These are phyloP conservation scores for Cytospora chrysosperma DNA, from an alignment of 2,329 filamentous ascomycete genomes.

Conservation along the genomic window DNA sequence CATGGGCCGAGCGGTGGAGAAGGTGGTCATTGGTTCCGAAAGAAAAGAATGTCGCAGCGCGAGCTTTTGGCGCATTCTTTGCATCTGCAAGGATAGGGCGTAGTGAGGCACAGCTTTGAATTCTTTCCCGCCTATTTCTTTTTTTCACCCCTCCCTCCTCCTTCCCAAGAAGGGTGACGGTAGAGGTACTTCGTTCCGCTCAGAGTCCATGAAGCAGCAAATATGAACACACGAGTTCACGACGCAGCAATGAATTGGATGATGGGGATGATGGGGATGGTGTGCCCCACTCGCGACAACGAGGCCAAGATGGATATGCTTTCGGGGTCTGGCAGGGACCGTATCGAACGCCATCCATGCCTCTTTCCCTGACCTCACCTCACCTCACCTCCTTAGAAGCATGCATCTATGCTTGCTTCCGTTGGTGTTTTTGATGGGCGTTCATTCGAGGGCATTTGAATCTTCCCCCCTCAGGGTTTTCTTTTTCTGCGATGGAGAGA, in stretches of 20 bases:
- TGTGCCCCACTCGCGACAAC: conserved; percentile 1
- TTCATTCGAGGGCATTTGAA: not conserved
- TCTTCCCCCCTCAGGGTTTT: conserved; percentile 14
- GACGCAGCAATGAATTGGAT: conserved; percentile 7
- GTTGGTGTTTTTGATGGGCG: conserved; percentile 10
- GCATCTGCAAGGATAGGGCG: conserved; percentile 4
- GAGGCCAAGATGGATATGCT: not conserved
- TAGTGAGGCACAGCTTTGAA: conserved; percentile 6
- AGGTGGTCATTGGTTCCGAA: conserved; percentile 18
- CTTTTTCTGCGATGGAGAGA: conserved; percentile 3
- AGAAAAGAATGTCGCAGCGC: conserved; percentile 8
- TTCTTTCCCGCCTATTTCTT: not conserved
- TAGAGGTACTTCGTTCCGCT: conserved; percentile 1
- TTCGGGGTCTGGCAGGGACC: not conserved
- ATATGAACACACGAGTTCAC: not conserved
- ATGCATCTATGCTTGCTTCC: not conserved
- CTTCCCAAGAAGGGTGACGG: not conserved
- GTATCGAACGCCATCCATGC: not conserved
- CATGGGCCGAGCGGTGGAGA: not conserved
- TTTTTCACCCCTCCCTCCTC: not conserved
- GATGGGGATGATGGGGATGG: conserved; percentile 7
- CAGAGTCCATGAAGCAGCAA: not conserved
- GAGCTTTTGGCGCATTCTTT: conserved; percentile 9
- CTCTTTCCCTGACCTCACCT: not conserved
- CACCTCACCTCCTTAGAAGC: not conserved